phyloP scores from a whole-genome alignment of 306 rosid species.

The Trifolium dubium region DNA sequence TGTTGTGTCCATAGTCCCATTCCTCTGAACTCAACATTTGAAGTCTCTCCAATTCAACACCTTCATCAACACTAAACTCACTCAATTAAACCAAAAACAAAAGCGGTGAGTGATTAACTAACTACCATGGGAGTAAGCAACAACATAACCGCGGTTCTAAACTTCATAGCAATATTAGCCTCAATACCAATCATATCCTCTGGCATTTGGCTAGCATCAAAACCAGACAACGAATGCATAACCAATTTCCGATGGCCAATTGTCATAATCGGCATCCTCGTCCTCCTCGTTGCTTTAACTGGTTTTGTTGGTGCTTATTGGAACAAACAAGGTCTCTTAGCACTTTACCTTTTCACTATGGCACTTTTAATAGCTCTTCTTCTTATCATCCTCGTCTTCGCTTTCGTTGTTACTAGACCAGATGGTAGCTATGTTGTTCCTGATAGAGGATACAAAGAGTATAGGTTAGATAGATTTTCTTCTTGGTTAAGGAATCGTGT shows the following conservation, averaged over 20 bases:
- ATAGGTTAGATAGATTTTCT: conserved; percentile 62
- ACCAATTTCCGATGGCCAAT: conserved; percentile 80
- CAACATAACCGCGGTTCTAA: conserved; percentile 72
- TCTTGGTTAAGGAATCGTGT: conserved; percentile 70
- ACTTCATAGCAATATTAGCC: conserved; percentile 70
- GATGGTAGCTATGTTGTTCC: conserved; percentile 67
- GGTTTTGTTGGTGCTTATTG: conserved; percentile 91
- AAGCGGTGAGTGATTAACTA: background rate
- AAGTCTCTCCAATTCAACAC: background rate
- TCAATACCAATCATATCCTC: conserved; percentile 79
- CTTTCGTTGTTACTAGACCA: conserved; percentile 70
- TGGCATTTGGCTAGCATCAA: conserved; percentile 92
- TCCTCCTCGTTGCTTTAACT: conserved; percentile 70
- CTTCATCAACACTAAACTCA: background rate
- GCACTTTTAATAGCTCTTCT: conserved; percentile 69
- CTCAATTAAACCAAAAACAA: background rate
- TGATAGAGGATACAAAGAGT: conserved; percentile 62
- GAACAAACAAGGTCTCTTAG: conserved; percentile 74
- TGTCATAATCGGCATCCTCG: conserved; percentile 64
- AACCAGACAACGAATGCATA: conserved; percentile 82
- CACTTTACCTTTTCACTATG: conserved; percentile 84
- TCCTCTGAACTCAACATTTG: too few species aligned
- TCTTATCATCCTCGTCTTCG: conserved; percentile 68
- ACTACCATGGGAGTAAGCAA: conserved; percentile 79
- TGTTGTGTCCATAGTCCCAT: too few species aligned